These are phyloP conservation scores for Murraya paniculata DNA, from an alignment of 345 rosid genomes.

Conservation along the genomic window DNA sequence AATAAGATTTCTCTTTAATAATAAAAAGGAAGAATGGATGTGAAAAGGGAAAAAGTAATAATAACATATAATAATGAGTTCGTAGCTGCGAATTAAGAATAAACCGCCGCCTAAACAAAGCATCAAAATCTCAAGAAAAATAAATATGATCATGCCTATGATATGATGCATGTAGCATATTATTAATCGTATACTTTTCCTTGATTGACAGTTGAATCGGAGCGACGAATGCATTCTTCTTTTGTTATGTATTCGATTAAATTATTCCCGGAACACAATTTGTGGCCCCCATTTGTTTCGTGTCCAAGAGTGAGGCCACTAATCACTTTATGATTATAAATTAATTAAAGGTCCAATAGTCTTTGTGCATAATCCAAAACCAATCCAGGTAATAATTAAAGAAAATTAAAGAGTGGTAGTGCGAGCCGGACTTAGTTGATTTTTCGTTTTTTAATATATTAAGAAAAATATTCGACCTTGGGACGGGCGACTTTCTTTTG, in stretches of 20 bases:
- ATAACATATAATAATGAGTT: neutral
- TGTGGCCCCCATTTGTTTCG: neutral
- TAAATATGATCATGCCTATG: neutral
- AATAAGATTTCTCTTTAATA: too few relatives aligned
- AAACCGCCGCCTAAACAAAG: neutral
- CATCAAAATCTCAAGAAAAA: conserved; percentile 1
- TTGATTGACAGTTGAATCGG: neutral
- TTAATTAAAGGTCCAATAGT: neutral
- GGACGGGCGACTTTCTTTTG: neutral
- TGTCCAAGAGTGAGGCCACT: conserved; percentile 2
- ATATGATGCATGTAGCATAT: neutral
- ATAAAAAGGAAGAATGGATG: too few relatives aligned
- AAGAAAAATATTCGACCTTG: neutral
- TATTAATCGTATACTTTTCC: conserved; percentile 1
- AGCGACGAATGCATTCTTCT: conserved; percentile 13
- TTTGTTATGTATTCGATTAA: conserved; percentile 9
- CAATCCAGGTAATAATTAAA: neutral
- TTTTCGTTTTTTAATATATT: neutral
- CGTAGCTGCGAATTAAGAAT: neutral
- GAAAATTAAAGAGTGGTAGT: neutral
- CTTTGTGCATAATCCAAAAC: conserved; percentile 12
- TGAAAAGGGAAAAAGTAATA: neutral
- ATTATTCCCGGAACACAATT: conserved; percentile 22
- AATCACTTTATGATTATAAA: conserved; percentile 6
- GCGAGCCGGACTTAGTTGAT: neutral